A percentile compares a stretch with the other conserved stretches of the same genome.
phyloP scores from a whole-genome alignment of 495 filamentous ascomycete species.

The Parachaetomium inaequale region DNA sequence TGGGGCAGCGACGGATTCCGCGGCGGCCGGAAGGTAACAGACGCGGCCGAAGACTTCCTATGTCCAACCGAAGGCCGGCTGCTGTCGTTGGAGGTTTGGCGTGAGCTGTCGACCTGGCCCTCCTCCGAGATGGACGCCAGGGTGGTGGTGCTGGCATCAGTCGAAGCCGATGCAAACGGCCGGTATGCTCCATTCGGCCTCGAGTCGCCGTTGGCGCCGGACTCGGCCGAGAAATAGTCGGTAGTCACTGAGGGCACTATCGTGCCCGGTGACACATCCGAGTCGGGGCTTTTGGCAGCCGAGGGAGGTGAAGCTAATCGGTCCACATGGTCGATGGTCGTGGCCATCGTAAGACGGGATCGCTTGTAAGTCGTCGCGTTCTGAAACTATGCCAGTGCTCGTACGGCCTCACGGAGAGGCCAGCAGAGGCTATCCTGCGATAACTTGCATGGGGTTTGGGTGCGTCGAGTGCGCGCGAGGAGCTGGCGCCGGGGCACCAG shows the following conservation, averaged over 20 bases:
- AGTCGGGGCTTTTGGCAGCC: conserved; percentile 37
- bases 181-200: conserved; percentile 12
- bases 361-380: neutral
- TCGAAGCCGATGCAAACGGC: conserved; percentile 23
- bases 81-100: conserved; percentile 27
- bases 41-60: conserved; percentile 44
- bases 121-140: conserved; percentile 23
- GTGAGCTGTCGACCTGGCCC: conserved; percentile 17
- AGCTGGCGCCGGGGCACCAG: neutral
- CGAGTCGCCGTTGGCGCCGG: conserved; percentile 9
- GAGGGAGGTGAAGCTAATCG: conserved; percentile 21
- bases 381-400: conserved; percentile 38
- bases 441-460: conserved; percentile 39
- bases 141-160: conserved; percentile 25
- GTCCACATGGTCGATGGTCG: conserved; percentile 30
- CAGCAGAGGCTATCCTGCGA: conserved; percentile 44
- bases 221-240: conserved; percentile 38
- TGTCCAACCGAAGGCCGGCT: conserved; percentile 25
- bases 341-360: conserved; percentile 29
- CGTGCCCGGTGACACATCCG: conserved; percentile 41
- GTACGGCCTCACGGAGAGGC: conserved; percentile 44
- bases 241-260: conserved; percentile 24
- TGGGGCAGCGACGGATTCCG: conserved; percentile 45
- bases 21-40: conserved; percentile 41
- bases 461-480: neutral